Conservation (phyloP, 2,329 filamentous ascomycete genomes). For the Epichloe sylvatica region DNA sequence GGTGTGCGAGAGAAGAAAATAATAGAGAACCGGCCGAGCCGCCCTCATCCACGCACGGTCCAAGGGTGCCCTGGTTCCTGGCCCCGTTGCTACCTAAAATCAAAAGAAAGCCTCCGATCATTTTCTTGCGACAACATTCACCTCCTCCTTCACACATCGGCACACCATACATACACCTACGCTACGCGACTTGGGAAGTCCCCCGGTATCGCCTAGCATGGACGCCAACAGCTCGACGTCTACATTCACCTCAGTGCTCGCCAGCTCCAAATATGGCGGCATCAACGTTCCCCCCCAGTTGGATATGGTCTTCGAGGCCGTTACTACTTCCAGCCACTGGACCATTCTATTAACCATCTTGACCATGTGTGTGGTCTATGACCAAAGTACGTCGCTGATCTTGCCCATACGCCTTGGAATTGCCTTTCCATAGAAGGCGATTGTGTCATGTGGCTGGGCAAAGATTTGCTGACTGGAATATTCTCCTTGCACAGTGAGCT, state of each 20-base stretch:
- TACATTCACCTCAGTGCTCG: constrained; percentile 56
- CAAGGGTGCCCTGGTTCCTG: no score
- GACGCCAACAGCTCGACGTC: constrained; percentile 49
- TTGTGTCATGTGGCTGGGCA: background rate
- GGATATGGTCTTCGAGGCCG: constrained; percentile 37
- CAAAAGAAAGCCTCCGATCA: background rate
- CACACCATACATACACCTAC: background rate
- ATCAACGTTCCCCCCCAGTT: constrained; percentile 42
- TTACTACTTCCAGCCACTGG: constrained; percentile 43
- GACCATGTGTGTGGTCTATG: constrained; percentile 62
- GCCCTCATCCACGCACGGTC: no score
- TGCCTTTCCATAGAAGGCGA: background rate
- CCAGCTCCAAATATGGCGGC: constrained; percentile 40
- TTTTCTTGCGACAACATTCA: background rate
- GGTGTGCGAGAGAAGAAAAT: no score
- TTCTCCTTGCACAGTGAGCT: constrained; percentile 44
- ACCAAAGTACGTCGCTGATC: constrained; percentile 61
- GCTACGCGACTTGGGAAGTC: background rate
- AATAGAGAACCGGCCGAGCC: no score
- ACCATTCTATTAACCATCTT: constrained; percentile 58
- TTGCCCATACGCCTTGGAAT: background rate
- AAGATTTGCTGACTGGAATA: background rate
- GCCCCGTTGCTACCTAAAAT: no score
- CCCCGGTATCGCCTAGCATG: constrained; percentile 22
- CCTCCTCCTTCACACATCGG: background rate